These are phyloP conservation scores for Lachnum nothofagi DNA, from an alignment of 2,329 filamentous ascomycete genomes.

Conservation along the genomic window DNA sequence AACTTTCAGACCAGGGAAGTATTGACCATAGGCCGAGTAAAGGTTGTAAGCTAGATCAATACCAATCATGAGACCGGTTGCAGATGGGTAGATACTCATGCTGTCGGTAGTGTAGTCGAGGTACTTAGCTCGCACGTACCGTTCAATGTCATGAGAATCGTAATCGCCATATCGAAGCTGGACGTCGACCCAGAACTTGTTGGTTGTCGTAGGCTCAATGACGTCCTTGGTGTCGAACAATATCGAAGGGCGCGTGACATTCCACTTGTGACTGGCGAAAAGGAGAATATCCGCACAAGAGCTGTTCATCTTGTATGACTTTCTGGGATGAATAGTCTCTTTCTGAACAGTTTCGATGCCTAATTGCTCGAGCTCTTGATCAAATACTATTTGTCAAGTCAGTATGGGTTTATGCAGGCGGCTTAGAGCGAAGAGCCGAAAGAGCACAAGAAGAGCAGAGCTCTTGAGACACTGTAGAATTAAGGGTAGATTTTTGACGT, in stretches of 20 bases:
- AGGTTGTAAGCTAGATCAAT: conserved; percentile 97
- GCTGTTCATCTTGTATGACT: conserved; percentile 99
- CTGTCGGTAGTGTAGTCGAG: conserved; percentile 98
- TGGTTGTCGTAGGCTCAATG: conserved; percentile 88
- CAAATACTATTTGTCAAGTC: no score
- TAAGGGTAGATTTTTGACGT: no score
- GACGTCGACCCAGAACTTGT: conserved; percentile 99
- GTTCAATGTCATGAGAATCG: conserved; percentile 97
- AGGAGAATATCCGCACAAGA: conserved; percentile 95
- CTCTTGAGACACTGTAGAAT: no score
- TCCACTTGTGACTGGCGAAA: conserved; percentile 98
- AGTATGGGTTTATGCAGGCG: no score
- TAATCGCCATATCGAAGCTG: conserved; percentile 97
- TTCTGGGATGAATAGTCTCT: conserved; percentile 97
- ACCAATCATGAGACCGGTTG: conserved; percentile 94
- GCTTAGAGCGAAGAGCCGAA: conserved; percentile 49
- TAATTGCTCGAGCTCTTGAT: conserved; percentile 91
- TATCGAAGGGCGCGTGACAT: conserved; percentile 86
- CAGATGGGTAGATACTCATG: conserved; percentile 96
- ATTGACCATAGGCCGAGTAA: conserved; percentile 96
- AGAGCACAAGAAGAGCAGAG: neutral
- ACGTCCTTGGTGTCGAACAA: conserved; percentile 95
- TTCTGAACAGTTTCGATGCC: conserved; percentile 98
- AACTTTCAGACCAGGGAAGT: conserved; percentile 95
- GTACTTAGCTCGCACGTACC: conserved; percentile 96